Evolutionary conservation across 805 yeast species (phyloP).

Genomic region (Starmerella khaoyaiensis): DNA sequence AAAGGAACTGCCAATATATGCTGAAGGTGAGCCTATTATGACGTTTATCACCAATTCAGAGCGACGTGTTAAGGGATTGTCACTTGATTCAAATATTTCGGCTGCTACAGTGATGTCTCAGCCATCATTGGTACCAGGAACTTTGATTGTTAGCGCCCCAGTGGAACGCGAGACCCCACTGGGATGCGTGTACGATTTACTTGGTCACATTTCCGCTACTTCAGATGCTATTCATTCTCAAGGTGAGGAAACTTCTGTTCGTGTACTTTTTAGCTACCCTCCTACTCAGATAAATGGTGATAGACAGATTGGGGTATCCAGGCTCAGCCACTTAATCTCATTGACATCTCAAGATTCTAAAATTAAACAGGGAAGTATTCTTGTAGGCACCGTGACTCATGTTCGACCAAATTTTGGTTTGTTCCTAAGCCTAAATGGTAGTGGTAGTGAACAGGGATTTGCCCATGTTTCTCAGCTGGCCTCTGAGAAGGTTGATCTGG

Average conservation of each 20-base stretch:
- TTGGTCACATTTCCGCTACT: slow-evolving; percentile 64
- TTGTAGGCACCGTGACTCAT: slow-evolving; percentile 48
- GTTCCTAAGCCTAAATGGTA: slow-evolving; percentile 36
- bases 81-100: slow-evolving; percentile 32
- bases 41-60: slow-evolving; percentile 34
- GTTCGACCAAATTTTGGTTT: slow-evolving; percentile 33
- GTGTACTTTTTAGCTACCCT: slow-evolving; percentile 21
- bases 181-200: slow-evolving; percentile 62
- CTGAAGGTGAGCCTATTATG: slow-evolving; percentile 59
- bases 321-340: slow-evolving; percentile 41
- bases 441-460: slow-evolving; percentile 38
- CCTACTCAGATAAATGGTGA: slow-evolving; percentile 26
- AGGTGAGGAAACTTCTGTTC: slow-evolving; percentile 6
- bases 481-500: slow-evolving; percentile 21
- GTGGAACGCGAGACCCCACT: slow-evolving; percentile 38
- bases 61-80: slow-evolving; percentile 12
- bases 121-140: slow-evolving; percentile 53
- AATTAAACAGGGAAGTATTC: slow-evolving; percentile 57
- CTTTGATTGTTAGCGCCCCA: slow-evolving; percentile 58
- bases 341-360: slow-evolving; percentile 22
- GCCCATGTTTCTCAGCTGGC: slow-evolving; percentile 62
- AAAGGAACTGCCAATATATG: slow-evolving; percentile 38
- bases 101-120: slow-evolving; percentile 57
- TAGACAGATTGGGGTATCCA: slow-evolving; percentile 52
- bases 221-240: slow-evolving; percentile 55